These are phyloP conservation scores for Eucalyptus lansdowneana DNA, from an alignment of 345 rosid species.

Conservation along the genomic window DNA sequence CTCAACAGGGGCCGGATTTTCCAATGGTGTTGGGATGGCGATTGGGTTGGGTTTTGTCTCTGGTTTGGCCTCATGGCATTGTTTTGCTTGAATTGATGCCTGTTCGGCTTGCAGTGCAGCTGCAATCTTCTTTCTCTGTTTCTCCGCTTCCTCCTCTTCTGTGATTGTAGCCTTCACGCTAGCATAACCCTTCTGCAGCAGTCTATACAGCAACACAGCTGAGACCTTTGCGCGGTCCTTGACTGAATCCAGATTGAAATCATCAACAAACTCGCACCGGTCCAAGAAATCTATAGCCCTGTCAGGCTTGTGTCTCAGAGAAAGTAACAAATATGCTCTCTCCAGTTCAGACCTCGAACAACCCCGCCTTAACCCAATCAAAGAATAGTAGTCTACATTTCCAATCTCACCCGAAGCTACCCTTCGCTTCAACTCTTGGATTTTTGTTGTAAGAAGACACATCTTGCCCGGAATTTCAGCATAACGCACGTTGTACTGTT, in stretches of 20 bases:
- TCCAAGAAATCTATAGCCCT: conserved; percentile 22
- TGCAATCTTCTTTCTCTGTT: conserved; percentile 37
- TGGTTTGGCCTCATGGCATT: conserved; percentile 5
- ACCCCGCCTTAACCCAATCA: conserved; percentile 35
- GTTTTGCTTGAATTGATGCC: conserved; percentile 26
- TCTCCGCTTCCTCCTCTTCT: conserved; percentile 63
- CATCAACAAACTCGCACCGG: conserved; percentile 30
- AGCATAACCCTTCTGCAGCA: conserved; percentile 25
- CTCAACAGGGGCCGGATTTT: neutral
- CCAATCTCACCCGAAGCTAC: conserved; percentile 29
- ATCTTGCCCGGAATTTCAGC: conserved; percentile 28
- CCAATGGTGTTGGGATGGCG: neutral
- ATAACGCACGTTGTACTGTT: conserved; percentile 18
- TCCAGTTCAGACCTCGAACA: conserved; percentile 38
- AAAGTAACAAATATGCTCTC: conserved; percentile 28
- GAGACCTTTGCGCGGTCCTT: conserved; percentile 27
- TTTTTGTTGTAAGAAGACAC: conserved; percentile 12
- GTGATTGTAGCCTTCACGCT: conserved; percentile 7
- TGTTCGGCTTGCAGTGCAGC: conserved; percentile 35
- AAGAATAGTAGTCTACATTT: conserved; percentile 28
- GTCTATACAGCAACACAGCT: conserved; percentile 21
- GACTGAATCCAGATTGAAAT: conserved; percentile 20
- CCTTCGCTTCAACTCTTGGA: conserved; percentile 24
- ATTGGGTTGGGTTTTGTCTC: conserved; percentile 3
- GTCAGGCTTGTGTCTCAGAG: conserved; percentile 32